phyloP scores from a whole-genome alignment of 805 yeast genomes.

The Lipomyces spencermartinsiae region DNA sequence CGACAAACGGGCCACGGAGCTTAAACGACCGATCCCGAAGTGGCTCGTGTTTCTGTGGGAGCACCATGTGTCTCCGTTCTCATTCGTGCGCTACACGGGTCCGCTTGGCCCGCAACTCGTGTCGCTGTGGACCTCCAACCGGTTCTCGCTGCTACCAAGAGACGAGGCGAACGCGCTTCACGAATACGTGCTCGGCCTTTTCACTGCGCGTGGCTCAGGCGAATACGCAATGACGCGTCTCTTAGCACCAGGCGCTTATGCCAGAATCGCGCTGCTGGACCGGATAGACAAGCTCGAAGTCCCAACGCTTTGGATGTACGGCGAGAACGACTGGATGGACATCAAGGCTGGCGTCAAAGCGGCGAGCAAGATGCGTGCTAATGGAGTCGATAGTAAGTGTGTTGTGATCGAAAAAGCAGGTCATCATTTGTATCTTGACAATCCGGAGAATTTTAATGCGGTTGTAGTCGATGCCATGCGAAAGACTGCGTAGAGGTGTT shows the following conservation, averaged over 20 bases:
- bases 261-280: constrained; percentile 71
- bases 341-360: constrained; percentile 50
- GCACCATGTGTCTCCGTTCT: constrained; percentile 82
- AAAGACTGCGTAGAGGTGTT: background rate
- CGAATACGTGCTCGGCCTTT: constrained; percentile 79
- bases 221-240: constrained; percentile 87
- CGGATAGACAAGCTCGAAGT: constrained; percentile 61
- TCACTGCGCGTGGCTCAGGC: constrained; percentile 88
- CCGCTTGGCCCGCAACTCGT: constrained; percentile 84
- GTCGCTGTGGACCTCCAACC: constrained; percentile 85
- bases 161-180: constrained; percentile 66
- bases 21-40: constrained; percentile 60
- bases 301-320: constrained; percentile 83
- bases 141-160: constrained; percentile 66
- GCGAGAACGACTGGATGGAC: constrained; percentile 77
- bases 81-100: constrained; percentile 76
- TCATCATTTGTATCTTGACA: constrained; percentile 76
- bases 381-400: constrained; percentile 43
- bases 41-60: constrained; percentile 89
- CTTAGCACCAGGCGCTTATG: constrained; percentile 89
- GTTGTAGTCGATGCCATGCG: constrained; percentile 17
- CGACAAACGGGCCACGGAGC: constrained; percentile 34
- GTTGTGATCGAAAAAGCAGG: constrained; percentile 59
- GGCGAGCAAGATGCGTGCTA: constrained; percentile 34
- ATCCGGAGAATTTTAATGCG: constrained; percentile 57